These are phyloP conservation scores for Fusarium graminum DNA, from an alignment of 2,329 filamentous ascomycete species.

Conservation along the genomic window DNA sequence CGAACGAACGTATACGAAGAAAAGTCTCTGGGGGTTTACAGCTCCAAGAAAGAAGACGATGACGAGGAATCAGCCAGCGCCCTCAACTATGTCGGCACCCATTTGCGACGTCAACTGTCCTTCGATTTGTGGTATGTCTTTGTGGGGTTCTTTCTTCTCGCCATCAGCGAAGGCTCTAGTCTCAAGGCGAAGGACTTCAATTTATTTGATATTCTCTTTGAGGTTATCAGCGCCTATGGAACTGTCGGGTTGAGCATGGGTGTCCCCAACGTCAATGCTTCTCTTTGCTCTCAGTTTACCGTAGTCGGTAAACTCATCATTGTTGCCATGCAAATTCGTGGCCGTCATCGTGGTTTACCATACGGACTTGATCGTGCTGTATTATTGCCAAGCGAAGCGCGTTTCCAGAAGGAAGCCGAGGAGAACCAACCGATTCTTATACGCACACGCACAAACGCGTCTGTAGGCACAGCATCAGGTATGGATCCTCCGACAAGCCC, in stretches of 20 bases:
- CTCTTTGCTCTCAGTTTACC: conserved; percentile 85
- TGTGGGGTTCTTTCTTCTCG: conserved; percentile 90
- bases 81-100: conserved; percentile 88
- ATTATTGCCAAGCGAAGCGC: conserved; percentile 68
- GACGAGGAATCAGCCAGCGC: conserved; percentile 65
- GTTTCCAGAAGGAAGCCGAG: conserved; percentile 66
- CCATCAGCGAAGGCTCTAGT: conserved; percentile 84
- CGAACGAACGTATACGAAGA: conserved; percentile 98
- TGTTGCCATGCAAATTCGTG: conserved; percentile 77
- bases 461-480: conserved; percentile 51
- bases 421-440: conserved; percentile 58
- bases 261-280: conserved; percentile 79
- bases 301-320: conserved; percentile 78
- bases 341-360: conserved; percentile 75
- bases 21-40: conserved; percentile 82
- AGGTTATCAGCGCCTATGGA: conserved; percentile 91
- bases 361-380: conserved; percentile 75
- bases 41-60: conserved; percentile 60
- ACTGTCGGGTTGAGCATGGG: conserved; percentile 94
- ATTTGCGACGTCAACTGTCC: conserved; percentile 91
- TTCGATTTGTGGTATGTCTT: conserved; percentile 99
- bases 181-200: conserved; percentile 74
- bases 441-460: conserved; percentile 55
- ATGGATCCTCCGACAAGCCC: conserved; percentile 43
- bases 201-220: conserved; percentile 80